phyloP scores from a whole-genome alignment of 2,329 filamentous ascomycete species.

The Byssothecium circinans region DNA sequence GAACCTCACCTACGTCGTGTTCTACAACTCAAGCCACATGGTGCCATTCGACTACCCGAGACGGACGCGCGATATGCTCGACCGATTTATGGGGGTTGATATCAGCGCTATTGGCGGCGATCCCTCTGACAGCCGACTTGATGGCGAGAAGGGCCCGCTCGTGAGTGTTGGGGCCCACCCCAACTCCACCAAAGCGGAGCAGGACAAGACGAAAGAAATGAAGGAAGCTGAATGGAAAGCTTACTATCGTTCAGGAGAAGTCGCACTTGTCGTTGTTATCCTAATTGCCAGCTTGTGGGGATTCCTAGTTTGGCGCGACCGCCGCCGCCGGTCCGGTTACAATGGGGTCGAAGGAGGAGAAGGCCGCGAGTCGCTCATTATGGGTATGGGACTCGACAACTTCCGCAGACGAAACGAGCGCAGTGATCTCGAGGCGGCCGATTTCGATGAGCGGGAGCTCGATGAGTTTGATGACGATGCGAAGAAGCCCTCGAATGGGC shows the following conservation, averaged over 20 bases:
- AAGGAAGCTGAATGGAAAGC: slow-evolving; percentile 85
- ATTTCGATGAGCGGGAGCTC: slow-evolving; percentile 64
- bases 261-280: slow-evolving; percentile 78
- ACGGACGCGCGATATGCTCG: slow-evolving; percentile 90
- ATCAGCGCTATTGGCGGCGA: slow-evolving; percentile 83
- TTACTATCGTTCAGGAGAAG: slow-evolving; percentile 84
- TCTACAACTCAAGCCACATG: slow-evolving; percentile 97
- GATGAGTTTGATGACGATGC: slow-evolving; percentile 52
- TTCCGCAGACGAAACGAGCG: slow-evolving; percentile 48
- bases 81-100: slow-evolving; percentile 92
- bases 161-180: slow-evolving; percentile 75
- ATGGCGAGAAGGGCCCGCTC: slow-evolving; percentile 79
- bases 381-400: slow-evolving; percentile 51
- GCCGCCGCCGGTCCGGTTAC: slow-evolving; percentile 51
- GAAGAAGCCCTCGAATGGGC: slow-evolving; percentile 27
- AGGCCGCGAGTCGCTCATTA: slow-evolving; percentile 47
- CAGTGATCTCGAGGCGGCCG: slow-evolving; percentile 61
- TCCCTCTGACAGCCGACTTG: slow-evolving; percentile 77
- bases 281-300: slow-evolving; percentile 74
- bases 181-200: slow-evolving; percentile 67
- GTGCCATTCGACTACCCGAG: slow-evolving; percentile 92
- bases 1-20: slow-evolving; percentile 92
- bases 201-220: slow-evolving; percentile 71
- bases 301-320: slow-evolving; percentile 65
- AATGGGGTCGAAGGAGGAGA: slow-evolving; percentile 48